A percentile compares a stretch with the other conserved stretches of the same genome.
Evolutionary conservation across 176 grass and related monocot genomes (phyloP).

Genomic region (Carex littledalei): DNA sequence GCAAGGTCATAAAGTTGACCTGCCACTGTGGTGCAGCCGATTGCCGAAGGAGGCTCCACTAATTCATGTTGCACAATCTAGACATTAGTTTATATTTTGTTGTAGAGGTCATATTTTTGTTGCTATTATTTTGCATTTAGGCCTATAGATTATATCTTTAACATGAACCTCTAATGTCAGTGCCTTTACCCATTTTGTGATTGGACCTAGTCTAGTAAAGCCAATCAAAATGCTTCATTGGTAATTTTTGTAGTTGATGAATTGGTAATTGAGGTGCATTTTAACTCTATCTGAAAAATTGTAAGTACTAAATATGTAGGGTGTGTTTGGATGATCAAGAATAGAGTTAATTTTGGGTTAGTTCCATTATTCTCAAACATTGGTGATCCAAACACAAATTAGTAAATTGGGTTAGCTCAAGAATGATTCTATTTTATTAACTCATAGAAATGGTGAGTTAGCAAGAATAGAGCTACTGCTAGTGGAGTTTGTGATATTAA

Average conservation of each 20-base stretch:
- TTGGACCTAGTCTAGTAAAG: neutral
- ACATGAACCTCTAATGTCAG: neutral
- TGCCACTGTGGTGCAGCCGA: constrained; percentile 38
- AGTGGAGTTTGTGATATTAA: no score
- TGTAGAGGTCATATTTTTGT: neutral
- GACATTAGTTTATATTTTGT: no score
- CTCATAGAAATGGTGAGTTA: no score
- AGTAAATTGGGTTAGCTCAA: no score
- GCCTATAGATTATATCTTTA: neutral
- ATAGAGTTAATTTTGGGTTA: no score
- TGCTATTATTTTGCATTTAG: neutral
- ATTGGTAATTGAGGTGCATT: neutral
- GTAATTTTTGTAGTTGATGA: neutral
- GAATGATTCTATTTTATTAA: no score
- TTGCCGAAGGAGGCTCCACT: constrained; percentile 37
- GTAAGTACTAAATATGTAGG: neutral
- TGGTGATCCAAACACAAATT: no score
- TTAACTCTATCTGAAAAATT: neutral
- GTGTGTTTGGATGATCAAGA: no score
- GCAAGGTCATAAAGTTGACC: constrained; percentile 20
- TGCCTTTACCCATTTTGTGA: neutral
- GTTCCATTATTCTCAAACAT: no score
- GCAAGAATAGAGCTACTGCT: no score
- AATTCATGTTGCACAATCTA: neutral
- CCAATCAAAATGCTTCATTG: neutral